A percentile compares a stretch with the other conserved stretches of the same genome.
phyloP scores from a whole-genome alignment of 2,329 filamentous ascomycete genomes.

The Daldinia sp. region DNA sequence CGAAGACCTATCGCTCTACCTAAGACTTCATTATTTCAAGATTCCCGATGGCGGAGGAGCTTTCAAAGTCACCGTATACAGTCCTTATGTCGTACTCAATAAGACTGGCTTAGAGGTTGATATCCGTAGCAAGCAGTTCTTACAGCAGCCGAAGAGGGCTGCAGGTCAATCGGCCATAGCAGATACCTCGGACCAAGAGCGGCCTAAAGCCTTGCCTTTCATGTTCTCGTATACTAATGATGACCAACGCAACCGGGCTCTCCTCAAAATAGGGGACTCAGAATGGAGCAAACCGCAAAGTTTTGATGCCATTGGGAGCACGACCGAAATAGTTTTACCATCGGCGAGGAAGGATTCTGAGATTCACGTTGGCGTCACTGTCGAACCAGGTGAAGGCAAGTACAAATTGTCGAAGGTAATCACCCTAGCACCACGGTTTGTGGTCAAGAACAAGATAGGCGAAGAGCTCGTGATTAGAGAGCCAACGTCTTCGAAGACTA shows the following conservation, averaged over 20 bases:
- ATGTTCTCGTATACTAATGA: slow-evolving; percentile 95
- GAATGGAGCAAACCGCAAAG: slow-evolving; percentile 97
- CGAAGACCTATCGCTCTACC: slow-evolving; percentile 77
- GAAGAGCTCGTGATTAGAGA: slow-evolving; percentile 92
- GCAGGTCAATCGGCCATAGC: slow-evolving; percentile 78
- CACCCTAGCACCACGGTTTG: slow-evolving; percentile 89
- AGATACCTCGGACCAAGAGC: slow-evolving; percentile 58
- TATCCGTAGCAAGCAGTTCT: slow-evolving; percentile 86
- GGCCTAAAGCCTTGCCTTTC: slow-evolving; percentile 82
- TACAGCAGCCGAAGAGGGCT: slow-evolving; percentile 81
- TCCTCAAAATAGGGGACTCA: slow-evolving; percentile 88
- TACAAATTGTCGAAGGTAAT: slow-evolving; percentile 98
- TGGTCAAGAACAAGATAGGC: slow-evolving; percentile 89
- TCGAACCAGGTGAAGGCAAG: slow-evolving; percentile 92
- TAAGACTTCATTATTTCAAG: slow-evolving; percentile 89
- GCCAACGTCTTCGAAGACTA: slow-evolving; percentile 86
- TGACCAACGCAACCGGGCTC: slow-evolving; percentile 88
- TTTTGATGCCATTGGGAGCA: slow-evolving; percentile 96
- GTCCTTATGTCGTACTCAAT: slow-evolving; percentile 93
- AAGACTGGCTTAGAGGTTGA: slow-evolving; percentile 91
- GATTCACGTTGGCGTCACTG: slow-evolving; percentile 88
- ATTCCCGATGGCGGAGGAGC: slow-evolving; percentile 93
- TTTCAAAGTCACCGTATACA: slow-evolving; percentile 95
- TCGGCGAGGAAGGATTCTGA: slow-evolving; percentile 76
- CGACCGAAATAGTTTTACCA: slow-evolving; percentile 84